Evolutionary conservation across 345 rosid species (phyloP).

Genomic region (Gossypium thurberi): DNA sequence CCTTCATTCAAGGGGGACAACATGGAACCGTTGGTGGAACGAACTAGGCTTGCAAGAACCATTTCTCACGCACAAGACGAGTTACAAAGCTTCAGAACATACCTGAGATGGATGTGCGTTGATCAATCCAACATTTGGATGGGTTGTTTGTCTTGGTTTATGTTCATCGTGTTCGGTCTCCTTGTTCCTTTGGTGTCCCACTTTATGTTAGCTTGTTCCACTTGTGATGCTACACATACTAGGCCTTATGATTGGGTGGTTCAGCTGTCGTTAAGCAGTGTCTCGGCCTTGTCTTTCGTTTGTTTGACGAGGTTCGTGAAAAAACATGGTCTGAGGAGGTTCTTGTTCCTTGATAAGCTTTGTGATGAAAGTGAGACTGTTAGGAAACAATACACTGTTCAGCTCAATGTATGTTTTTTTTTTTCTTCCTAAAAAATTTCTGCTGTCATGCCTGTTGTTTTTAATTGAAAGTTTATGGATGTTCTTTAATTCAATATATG

Average conservation of each 20-base stretch:
- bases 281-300: slow-evolving; percentile 62
- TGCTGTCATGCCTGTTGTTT: too few species aligned
- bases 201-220: slow-evolving; percentile 69
- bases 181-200: slow-evolving; percentile 68
- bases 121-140: slow-evolving; percentile 63
- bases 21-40: slow-evolving; percentile 25
- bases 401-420: slow-evolving; percentile 61
- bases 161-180: slow-evolving; percentile 55
- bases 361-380: slow-evolving; percentile 86
- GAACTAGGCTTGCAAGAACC: slow-evolving; percentile 35
- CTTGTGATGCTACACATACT: slow-evolving; percentile 61
- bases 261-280: slow-evolving; percentile 72
- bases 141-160: slow-evolving; percentile 62
- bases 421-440: not conserved
- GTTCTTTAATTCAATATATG: too few species aligned
- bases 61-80: slow-evolving; percentile 69
- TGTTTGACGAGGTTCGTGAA: slow-evolving; percentile 58
- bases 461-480: too few species aligned
- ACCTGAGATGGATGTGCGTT: slow-evolving; percentile 81
- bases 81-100: slow-evolving; percentile 62
- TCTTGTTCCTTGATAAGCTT: slow-evolving; percentile 89
- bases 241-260: slow-evolving; percentile 71
- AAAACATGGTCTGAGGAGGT: slow-evolving; percentile 63
- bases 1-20: slow-evolving; percentile 35
- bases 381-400: slow-evolving; percentile 52